phyloP scores from a whole-genome alignment of 176 grass and related monocot genomes.

The Eragrostis curvula region DNA sequence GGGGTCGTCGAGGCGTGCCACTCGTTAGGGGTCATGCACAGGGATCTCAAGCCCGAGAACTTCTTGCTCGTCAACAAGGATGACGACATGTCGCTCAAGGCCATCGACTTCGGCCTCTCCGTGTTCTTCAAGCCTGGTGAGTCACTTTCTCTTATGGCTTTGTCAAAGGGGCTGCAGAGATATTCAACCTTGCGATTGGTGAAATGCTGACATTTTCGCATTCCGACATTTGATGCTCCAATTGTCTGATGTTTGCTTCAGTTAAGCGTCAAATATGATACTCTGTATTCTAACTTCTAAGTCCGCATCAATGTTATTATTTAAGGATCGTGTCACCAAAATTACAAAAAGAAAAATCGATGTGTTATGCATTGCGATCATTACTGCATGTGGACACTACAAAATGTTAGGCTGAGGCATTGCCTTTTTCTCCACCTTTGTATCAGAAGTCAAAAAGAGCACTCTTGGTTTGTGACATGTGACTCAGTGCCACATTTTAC shows the following conservation, averaged over 20 bases:
- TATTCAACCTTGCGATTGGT: neutral
- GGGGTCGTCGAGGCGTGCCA: slow-evolving; percentile 95
- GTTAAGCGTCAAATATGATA: neutral
- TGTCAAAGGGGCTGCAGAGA: neutral
- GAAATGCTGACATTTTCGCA: neutral
- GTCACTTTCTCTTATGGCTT: slow-evolving; percentile 26
- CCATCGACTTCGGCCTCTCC: slow-evolving; percentile 97
- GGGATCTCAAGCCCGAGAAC: slow-evolving; percentile 98
- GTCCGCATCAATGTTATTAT: neutral
- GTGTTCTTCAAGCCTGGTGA: slow-evolving; percentile 98
- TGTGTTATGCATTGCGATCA: neutral
- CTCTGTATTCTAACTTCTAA: neutral
- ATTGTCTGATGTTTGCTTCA: neutral
- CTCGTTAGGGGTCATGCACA: slow-evolving; percentile 92
- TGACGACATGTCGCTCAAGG: slow-evolving; percentile 84
- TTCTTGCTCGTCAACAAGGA: slow-evolving; percentile 83
- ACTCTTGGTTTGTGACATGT: neutral
- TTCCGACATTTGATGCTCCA: neutral
- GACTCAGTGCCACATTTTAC: neutral
- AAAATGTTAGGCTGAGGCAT: neutral
- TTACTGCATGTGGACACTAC: neutral
- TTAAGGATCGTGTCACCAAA: neutral
- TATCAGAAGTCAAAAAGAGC: neutral
- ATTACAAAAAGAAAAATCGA: neutral
- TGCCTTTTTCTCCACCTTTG: neutral